Base-by-base conservation (phyloP, 306 rosid species). In the Senna tora region DNA sequence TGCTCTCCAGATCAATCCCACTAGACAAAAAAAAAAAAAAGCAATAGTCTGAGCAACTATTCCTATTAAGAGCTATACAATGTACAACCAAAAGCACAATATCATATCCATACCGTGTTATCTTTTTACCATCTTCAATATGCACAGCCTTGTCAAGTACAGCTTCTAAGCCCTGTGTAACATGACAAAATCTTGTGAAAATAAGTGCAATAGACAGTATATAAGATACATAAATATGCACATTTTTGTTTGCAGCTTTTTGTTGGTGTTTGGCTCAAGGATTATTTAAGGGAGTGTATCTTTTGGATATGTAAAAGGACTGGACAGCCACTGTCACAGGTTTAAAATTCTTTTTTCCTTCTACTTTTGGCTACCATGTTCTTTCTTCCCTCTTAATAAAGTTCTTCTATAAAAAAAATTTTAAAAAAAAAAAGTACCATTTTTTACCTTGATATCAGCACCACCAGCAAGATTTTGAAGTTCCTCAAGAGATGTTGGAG, bases 71-170 rank as follows among this genome's bases (percentile, higher is more conserved):
- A 69, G 74, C 42, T 43, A 53, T 32, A 57, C 52, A 77, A 59
- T 41, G 45, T 7, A 16, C 56, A 65, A 83, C 60, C 60, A 73
- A 71, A 47, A 62, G 49, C 33, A 77, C 22, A 16, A 68, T 59
- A 72, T 59, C 66, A 70, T 62, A 71, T 59, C 17, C 87, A 77
- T 87, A 94, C 99, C 99, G 85, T 72, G 84, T 85, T 82, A 95
- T 91, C 89, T 87, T 89, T 92, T 88, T 89, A 73, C 97, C 99
- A 84, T 92, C 99, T 84, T 95, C 97, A 32, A 69, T 75, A 81
- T 92, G 97, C 82, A 95, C 99, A 56, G 99, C 99, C 82, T 92
- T 85, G 85, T 95, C 99, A 79, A 95, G 93, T 75, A 89, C 93
- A 38, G 99, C 97, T 83, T 95, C 99, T 76, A 95, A 84, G 61